phyloP scores from a whole-genome alignment of 148 eudicot species.

The Camellia sinensis region DNA sequence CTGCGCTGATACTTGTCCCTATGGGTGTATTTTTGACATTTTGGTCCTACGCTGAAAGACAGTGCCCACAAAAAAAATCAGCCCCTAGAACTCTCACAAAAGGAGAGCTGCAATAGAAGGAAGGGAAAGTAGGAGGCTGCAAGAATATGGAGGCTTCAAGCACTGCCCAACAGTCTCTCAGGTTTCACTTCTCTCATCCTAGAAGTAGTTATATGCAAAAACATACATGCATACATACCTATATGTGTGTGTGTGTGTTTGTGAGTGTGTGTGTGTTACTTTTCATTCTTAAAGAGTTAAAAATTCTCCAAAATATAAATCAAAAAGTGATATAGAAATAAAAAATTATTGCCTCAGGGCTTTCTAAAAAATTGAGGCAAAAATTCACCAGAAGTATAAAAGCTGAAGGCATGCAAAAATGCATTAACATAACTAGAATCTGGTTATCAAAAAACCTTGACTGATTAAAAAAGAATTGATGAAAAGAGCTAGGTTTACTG shows the following conservation, averaged over 20 bases:
- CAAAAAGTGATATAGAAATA: too few relatives aligned
- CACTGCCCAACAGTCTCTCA: neutral
- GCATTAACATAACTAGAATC: neutral
- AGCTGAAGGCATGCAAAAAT: too few relatives aligned
- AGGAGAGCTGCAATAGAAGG: neutral
- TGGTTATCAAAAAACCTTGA: neutral
- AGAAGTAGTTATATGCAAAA: neutral
- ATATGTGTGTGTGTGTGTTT: neutral
- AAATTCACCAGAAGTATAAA: too few relatives aligned
- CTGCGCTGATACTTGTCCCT: neutral
- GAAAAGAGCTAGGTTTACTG: neutral
- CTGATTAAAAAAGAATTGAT: neutral
- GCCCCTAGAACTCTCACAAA: too few relatives aligned
- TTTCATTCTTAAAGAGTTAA: neutral
- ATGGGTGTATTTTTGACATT: neutral
- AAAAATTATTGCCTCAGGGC: too few relatives aligned
- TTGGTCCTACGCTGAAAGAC: neutral
- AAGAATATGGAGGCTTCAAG: neutral
- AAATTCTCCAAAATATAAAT: too few relatives aligned
- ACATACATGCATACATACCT: neutral
- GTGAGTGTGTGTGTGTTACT: too few relatives aligned
- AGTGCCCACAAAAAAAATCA: too few relatives aligned
- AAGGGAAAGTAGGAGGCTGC: neutral
- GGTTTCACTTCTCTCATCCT: neutral
- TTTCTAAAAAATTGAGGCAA: too few relatives aligned